Base-by-base conservation (phyloP, 495 filamentous ascomycete species). In the Penicillium chermesinum region DNA sequence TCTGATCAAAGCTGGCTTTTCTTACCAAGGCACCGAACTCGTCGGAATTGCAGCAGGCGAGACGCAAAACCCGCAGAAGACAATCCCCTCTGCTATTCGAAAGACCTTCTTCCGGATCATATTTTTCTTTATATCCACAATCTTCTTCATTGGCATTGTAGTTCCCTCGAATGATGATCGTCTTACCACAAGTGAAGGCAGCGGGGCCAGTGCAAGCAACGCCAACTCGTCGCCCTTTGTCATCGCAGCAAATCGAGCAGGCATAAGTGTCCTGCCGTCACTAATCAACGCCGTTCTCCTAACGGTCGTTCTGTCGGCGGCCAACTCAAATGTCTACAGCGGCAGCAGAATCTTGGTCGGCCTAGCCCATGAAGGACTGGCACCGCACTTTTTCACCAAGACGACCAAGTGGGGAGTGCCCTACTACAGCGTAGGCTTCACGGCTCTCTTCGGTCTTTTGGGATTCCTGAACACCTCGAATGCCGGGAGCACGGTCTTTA, bases 311-410 rank as follows among this genome's bases (percentile, higher is more conserved):
- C 75, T 83, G 37, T 88, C 84, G 3, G 80, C 83, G 2, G 87
- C 82, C 49, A 94, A 94, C 61, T 84, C 86, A 6, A 89, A 87
- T 69, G 77, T 91, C 44, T 94, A 89, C 66, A 89, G 84, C 6
- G 81, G 80, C 22, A 81, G 78, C 53, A 81, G 84, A 57, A 80
- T 85, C 27, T 59, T 88, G 9, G 68, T 83, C 41, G 81, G 81
- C 14, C 68, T 87, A 38, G 79, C 80, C 8, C 70, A 78, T 39
- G 78, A 84, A 49, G 70, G 76, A 10, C 78, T 80, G 35, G 84
- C 81, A 0, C 84, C 84, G 0, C 62, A 62, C 1, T 71, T 76
- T 52, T 79, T 85, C 46, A 71, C 65, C 50, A 67, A 56, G 27
- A 76, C 71, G 12, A 69, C 61, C 30, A 71, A 73, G 52, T 56